These are phyloP conservation scores for Achlya hypogyna DNA, from an alignment of 352 stramenopile genomes.

Conservation along the genomic window DNA sequence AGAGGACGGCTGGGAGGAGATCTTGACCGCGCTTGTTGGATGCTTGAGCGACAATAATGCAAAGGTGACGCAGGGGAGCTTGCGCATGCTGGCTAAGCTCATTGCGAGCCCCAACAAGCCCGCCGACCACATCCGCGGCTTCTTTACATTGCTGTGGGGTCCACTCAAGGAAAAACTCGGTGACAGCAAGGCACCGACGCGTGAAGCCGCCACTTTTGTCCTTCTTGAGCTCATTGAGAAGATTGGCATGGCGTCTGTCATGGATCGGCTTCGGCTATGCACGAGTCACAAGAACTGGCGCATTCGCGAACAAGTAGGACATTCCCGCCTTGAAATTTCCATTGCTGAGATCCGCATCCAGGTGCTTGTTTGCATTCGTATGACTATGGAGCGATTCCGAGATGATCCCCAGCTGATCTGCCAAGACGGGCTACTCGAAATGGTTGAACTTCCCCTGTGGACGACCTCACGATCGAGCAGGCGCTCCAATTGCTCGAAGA, in stretches of 20 bases:
- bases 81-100: constrained; percentile 55
- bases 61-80: constrained; percentile 55
- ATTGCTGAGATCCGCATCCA: background rate
- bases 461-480: constrained; percentile 19
- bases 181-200: constrained; percentile 48
- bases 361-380: constrained; percentile 2
- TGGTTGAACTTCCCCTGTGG: background rate
- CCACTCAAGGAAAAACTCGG: constrained; percentile 62
- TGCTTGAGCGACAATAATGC: constrained; percentile 79
- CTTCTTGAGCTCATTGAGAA: constrained; percentile 54
- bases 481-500: constrained; percentile 64
- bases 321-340: background rate
- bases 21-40: constrained; percentile 49
- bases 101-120: constrained; percentile 33
- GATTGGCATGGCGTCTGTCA: constrained; percentile 41
- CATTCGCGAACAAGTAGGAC: constrained; percentile 57
- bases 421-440: constrained; percentile 11
- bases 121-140: constrained; percentile 34
- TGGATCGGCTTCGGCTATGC: constrained; percentile 50
- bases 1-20: constrained; percentile 30
- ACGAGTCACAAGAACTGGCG: constrained; percentile 76
- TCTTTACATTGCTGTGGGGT: constrained; percentile 59
- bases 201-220: constrained; percentile 42
- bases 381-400: constrained; percentile 16
- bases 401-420: background rate